These are phyloP conservation scores for Penicillium crystallinum DNA, from an alignment of 495 filamentous ascomycete genomes.

Conservation along the genomic window DNA sequence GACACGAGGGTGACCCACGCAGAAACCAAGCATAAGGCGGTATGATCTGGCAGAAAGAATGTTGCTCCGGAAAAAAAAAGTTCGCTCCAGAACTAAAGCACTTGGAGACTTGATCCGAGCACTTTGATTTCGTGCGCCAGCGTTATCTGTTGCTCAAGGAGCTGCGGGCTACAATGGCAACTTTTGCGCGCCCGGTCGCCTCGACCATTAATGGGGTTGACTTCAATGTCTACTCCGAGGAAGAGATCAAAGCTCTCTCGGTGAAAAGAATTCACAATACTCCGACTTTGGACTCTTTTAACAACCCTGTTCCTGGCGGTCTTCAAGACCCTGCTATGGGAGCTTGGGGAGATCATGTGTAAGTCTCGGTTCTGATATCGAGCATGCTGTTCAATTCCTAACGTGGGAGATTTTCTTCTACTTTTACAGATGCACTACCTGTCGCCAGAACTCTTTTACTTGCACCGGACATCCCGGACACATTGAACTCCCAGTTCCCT, in stretches of 20 bases:
- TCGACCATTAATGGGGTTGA: slow-evolving; percentile 82
- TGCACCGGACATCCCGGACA: slow-evolving; percentile 95
- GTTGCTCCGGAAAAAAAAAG: slow-evolving; percentile 19
- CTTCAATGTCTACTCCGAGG: slow-evolving; percentile 73
- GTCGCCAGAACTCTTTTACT: slow-evolving; percentile 65
- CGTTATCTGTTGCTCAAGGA: slow-evolving; percentile 40
- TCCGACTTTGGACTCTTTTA: slow-evolving; percentile 79
- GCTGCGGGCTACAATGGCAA: slow-evolving; percentile 53
- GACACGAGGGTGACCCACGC: slow-evolving; percentile 5
- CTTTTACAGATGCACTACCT: slow-evolving; percentile 74
- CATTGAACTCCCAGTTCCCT: slow-evolving; percentile 85
- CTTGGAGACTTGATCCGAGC: slow-evolving; percentile 24
- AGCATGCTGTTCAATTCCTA: slow-evolving; percentile 4
- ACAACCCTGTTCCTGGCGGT: slow-evolving; percentile 81
- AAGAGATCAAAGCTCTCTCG: slow-evolving; percentile 83
- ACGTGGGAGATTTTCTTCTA: slow-evolving; percentile 17
- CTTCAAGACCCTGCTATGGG: slow-evolving; percentile 91
- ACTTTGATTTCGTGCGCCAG: slow-evolving; percentile 30
- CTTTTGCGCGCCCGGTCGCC: slow-evolving; percentile 82
- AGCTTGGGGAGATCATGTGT: slow-evolving; percentile 79
- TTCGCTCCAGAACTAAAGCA: slow-evolving; percentile 23
- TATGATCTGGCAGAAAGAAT: slow-evolving; percentile 27
- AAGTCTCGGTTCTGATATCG: slow-evolving; percentile 31
- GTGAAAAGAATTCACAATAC: slow-evolving; percentile 89
- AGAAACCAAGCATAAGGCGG: slow-evolving; percentile 19